A percentile compares a stretch with the other conserved stretches of the same genome.
Evolutionary conservation across 2,329 filamentous ascomycete genomes (phyloP).

Genomic region (Penicillium sp.): DNA sequence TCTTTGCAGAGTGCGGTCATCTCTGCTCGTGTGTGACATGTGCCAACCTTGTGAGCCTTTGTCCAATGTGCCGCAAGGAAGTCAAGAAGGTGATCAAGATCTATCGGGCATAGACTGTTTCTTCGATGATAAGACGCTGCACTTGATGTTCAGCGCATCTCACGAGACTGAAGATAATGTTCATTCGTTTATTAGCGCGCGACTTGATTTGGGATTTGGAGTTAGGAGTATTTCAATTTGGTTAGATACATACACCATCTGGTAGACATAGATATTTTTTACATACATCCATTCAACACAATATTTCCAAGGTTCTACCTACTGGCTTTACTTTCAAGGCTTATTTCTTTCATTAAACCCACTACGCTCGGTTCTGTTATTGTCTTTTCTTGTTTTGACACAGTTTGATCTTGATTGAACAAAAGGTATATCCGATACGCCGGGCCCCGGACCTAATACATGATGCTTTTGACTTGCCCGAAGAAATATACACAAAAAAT

Average conservation of each 20-base stretch:
- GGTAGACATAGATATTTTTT: constrained; percentile 8
- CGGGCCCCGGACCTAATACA: constrained; percentile 24
- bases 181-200: constrained; percentile 10
- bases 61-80: constrained; percentile 62
- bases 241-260: constrained; percentile 5
- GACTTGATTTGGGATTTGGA: constrained; percentile 1
- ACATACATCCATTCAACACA: background rate
- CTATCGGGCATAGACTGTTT: constrained; percentile 45
- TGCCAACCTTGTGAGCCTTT: constrained; percentile 59
- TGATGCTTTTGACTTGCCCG: constrained; percentile 27
- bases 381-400: constrained; percentile 3
- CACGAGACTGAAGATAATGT: background rate
- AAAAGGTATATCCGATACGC: constrained; percentile 31
- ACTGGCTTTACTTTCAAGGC: no score
- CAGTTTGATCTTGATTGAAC: constrained; percentile 19
- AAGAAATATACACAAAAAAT: constrained; percentile 24
- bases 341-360: no score
- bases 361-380: no score
- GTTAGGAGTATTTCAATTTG: constrained; percentile 1
- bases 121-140: background rate
- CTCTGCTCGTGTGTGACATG: constrained; percentile 63
- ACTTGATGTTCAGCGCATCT: background rate
- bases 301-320: background rate
- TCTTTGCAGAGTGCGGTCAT: constrained; percentile 66
- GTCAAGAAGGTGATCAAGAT: constrained; percentile 62